Percentiles rank a stretch among this genome's conserved stretches.
Evolutionary conservation across 148 eudicot species (phyloP).

Genomic region (Heliosperma pusillum): DNA sequence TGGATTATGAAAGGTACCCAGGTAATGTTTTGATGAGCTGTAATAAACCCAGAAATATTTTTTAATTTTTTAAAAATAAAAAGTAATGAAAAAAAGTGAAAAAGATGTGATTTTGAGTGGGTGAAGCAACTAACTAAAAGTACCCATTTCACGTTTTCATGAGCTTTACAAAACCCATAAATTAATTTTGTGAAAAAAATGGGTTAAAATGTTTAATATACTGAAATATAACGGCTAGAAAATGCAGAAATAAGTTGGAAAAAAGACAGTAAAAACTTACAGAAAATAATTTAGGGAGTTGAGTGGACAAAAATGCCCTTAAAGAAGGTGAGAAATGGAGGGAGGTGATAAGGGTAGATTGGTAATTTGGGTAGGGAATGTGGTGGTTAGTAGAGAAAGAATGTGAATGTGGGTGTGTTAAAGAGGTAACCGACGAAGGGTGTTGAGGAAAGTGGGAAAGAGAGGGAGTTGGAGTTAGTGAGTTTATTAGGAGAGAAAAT

Average conservation of each 20-base stretch:
- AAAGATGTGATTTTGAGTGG: background rate
- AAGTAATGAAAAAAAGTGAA: background rate
- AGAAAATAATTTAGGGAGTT: background rate
- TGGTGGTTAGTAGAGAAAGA: background rate
- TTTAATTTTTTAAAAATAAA: background rate
- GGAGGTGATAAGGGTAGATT: background rate
- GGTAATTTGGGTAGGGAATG: conserved; percentile 8
- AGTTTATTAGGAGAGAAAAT: background rate
- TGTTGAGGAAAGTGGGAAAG: background rate
- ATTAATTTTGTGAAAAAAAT: background rate
- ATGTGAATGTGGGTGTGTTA: background rate
- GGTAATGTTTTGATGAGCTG: conserved; percentile 16
- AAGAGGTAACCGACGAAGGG: conserved; percentile 9
- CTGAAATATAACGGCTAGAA: conserved; percentile 27
- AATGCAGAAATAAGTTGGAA: conserved; percentile 1
- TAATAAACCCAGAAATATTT: background rate
- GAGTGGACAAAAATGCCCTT: background rate
- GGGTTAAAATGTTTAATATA: conserved; percentile 2
- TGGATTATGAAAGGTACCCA: conserved; percentile 15
- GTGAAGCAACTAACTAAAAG: background rate
- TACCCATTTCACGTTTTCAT: conserved; percentile 29
- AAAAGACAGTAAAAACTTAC: background rate
- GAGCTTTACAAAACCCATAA: conserved; percentile 18
- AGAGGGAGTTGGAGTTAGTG: background rate
- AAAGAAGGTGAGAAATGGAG: background rate